Base-by-base conservation (phyloP, 257 asterid genomes). In the Plectranthus barbatus region DNA sequence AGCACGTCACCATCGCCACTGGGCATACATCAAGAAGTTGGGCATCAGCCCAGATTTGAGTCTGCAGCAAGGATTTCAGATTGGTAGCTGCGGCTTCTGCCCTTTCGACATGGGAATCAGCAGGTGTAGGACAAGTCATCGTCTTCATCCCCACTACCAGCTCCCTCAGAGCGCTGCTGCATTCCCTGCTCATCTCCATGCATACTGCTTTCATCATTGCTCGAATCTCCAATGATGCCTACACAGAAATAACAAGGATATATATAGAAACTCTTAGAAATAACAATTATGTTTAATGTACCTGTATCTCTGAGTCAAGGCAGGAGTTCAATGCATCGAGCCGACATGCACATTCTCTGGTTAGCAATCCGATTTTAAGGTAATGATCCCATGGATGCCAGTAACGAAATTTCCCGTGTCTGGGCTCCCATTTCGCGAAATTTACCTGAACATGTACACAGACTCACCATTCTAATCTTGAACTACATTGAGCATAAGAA, bases 381-480 rank as follows among this genome's bases (percentile, higher is more conserved):
- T 90, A 90, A 41, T 84, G 96, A 63, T 76, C 76, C 96, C 95
- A 88, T 41, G 96, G 96, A 72, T 88, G 95, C 6, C 81, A 61
- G 52, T 72, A 86, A 81, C 59, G 64, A 84, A 86, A 88, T 24
- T 54, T 65, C 2, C 96, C 95, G 53, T 88, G 96, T 1, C 90
- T 79, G 6, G 95, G 95, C 66, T 88, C 96, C 96, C 96, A 88
- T 69, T 82, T 80, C 3, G 96, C 95, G 13, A 83, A 86, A 76
- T 88, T 88, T 4, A 82, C 92, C 96, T 88, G 5, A 1, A 23
- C 4, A 31, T 31, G 5, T 31, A 31, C 5, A 31, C 36, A 31
- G 5, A 31, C 6, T 26, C 5, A 26, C 3, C 5, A 9, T 37
- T 6, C 0, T 33, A 14, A 39, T 8, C 12, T 36, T 15, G 1